Evolutionary conservation across 202 grass and related monocot genomes (phyloP).

Genomic region (Schoenoplectus triqueter): DNA sequence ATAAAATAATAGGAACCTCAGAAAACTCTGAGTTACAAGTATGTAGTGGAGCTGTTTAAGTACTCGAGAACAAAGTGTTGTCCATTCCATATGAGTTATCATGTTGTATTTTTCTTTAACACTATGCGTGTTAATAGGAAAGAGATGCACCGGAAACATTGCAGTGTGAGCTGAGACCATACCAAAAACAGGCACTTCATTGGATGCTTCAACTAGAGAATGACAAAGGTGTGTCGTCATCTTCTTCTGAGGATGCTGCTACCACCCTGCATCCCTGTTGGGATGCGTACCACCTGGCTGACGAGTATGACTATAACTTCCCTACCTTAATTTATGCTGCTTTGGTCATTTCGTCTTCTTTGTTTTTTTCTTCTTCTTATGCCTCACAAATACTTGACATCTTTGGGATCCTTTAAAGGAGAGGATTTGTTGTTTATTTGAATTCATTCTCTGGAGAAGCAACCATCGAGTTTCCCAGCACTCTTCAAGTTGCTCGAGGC

Average conservation of each 20-base stretch:
- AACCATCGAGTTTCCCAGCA: constrained; percentile 82
- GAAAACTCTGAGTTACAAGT: constrained; percentile 74
- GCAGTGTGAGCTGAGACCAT: constrained; percentile 78
- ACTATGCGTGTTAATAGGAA: constrained; percentile 58
- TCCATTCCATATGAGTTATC: constrained; percentile 22
- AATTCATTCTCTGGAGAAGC: constrained; percentile 91
- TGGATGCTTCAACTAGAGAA: constrained; percentile 94
- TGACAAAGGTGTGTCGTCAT: constrained; percentile 61
- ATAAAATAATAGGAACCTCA: constrained; percentile 77
- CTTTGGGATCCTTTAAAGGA: constrained; percentile 53
- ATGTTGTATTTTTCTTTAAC: constrained; percentile 39
- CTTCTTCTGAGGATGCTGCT: constrained; percentile 69
- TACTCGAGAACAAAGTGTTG: constrained; percentile 14
- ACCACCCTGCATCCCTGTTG: constrained; percentile 92
- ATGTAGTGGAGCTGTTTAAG: constrained; percentile 34
- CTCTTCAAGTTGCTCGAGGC: constrained; percentile 82
- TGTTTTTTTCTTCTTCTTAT: constrained; percentile 9
- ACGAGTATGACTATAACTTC: constrained; percentile 56
- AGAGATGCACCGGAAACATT: constrained; percentile 58
- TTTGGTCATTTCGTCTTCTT: constrained; percentile 44
- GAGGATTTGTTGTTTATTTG: constrained; percentile 72
- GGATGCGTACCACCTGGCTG: constrained; percentile 79
- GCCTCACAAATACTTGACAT: not conserved
- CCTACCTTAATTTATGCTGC: constrained; percentile 18
- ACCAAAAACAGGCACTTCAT: constrained; percentile 94